Base-by-base conservation (phyloP, 208 protist genomes). In the Trypanosoma congolense region DNA sequence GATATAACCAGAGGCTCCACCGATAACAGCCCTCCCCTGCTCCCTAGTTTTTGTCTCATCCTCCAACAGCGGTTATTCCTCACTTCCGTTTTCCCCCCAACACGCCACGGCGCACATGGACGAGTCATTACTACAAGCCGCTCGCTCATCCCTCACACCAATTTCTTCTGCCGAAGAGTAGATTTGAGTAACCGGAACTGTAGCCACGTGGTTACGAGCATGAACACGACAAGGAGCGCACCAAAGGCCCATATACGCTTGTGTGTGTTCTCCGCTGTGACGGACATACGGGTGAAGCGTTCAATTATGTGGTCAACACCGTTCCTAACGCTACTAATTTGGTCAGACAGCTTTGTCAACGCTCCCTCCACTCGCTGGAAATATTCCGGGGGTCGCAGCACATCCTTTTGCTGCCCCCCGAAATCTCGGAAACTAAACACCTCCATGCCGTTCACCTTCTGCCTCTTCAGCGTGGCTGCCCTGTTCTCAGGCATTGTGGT, bases 231-330 rank as follows among this genome's bases (percentile, higher is more conserved):
- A 2, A 73, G 64, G 47, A 88, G 28, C 33, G 75, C 21, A 30
- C 74, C 61, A 49, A 76, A 87, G 16, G 78, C 56, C 77, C 81
- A 93, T 41, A 93, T 77, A 2, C 82, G 67, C 9, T 75, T 85
- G 56, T 86, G 87, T 18, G 82, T 93, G 56, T 70, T 87, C 61
- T 90, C 81, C 4, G 82, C 79, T 2, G 80, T 93, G 35, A 43
- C 4, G 16, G 79, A 78, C 76, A 87, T 85, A 16, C 75, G 74
- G 14, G 18, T 22, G 42, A 64, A 64, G 24, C 57, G 65, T 14
- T 31, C 43, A 21, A 57, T 42, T 10, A 59, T 14, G 31, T 63
- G 46, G 21, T 57, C 36, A 21, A 49, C 64, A 35, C 83, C 73
- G 22, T 42, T 29, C 12, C 41, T 14, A 12, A 50, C 52, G 12